Evolutionary conservation across 2,329 filamentous ascomycete genomes (phyloP).

Genomic region (Apiospora hydei): DNA sequence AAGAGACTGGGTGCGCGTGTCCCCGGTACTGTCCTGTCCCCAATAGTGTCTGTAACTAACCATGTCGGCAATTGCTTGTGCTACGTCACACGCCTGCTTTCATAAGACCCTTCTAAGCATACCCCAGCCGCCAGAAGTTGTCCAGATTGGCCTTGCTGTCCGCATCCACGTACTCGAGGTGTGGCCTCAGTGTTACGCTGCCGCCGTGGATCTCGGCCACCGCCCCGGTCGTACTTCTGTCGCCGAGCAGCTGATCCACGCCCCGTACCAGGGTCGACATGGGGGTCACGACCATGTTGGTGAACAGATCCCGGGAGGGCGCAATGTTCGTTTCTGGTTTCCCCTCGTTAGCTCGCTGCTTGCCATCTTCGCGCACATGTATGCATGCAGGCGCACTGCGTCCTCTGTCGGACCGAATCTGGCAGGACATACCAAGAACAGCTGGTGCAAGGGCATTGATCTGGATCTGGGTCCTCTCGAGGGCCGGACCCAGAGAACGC

Average conservation of each 20-base stretch:
- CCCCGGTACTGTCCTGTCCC: background rate
- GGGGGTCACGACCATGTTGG: conserved; percentile 58
- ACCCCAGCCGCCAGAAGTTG: conserved; percentile 54
- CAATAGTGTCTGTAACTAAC: background rate
- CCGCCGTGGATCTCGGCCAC: conserved; percentile 61
- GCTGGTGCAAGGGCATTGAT: conserved; percentile 60
- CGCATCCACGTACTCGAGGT: conserved; percentile 55
- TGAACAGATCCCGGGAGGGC: conserved; percentile 52
- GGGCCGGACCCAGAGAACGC: conserved; percentile 50
- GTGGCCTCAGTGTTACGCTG: conserved; percentile 53
- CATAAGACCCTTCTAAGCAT: conserved; percentile 41
- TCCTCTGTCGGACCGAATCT: background rate
- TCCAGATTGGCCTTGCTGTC: conserved; percentile 56
- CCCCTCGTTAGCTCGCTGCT: background rate
- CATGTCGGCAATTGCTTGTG: background rate
- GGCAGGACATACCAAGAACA: conserved; percentile 50
- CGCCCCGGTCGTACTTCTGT: conserved; percentile 50
- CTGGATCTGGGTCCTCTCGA: conserved; percentile 51
- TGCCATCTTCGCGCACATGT: background rate
- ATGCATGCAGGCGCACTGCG: background rate
- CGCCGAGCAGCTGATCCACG: conserved; percentile 49
- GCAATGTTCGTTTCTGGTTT: conserved; percentile 53
- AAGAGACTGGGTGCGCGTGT: background rate
- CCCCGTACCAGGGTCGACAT: conserved; percentile 55
- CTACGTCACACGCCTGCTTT: conserved; percentile 14